phyloP scores from a whole-genome alignment of 2,329 filamentous ascomycete species.

The Xylaria sp. region DNA sequence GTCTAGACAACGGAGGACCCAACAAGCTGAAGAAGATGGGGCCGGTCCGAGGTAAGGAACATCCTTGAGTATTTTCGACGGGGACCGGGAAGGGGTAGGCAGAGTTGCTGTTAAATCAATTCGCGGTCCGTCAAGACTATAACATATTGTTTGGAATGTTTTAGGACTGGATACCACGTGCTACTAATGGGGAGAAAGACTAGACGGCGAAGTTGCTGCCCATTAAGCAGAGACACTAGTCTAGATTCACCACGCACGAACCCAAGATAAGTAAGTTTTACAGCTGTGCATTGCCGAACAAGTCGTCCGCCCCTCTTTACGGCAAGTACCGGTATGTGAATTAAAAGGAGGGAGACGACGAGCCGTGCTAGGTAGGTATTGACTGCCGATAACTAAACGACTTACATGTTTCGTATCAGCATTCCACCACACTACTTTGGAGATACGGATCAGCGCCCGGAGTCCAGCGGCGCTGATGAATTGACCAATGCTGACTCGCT shows the following conservation, averaged over 20 bases:
- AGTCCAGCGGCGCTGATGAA: neutral
- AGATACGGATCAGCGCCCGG: neutral
- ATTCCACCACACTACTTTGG: slow-evolving; percentile 1
- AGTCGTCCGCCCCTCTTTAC: neutral
- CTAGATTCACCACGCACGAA: neutral
- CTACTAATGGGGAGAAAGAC: neutral
- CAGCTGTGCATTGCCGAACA: neutral
- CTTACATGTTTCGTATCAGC: neutral
- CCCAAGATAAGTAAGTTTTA: neutral
- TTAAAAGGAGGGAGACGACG: neutral
- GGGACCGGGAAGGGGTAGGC: slow-evolving; percentile 2
- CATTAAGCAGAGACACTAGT: neutral
- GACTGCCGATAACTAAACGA: neutral
- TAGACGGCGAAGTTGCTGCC: neutral
- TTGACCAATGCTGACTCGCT: slow-evolving; percentile 6
- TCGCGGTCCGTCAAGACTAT: neutral
- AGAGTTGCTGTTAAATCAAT: neutral
- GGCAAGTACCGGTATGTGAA: slow-evolving; percentile 11
- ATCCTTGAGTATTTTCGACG: slow-evolving; percentile 5
- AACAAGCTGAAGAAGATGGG: slow-evolving; percentile 18
- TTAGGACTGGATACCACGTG: neutral
- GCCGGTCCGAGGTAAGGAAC: slow-evolving; percentile 14
- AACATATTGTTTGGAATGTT: neutral
- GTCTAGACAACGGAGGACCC: slow-evolving; percentile 4
- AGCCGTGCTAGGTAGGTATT: neutral